Evolutionary conservation across 495 filamentous ascomycete genomes (phyloP), one percentile per base, ranked within the genome.

Genomic region (Penicillium cosmopolitanum): DNA sequence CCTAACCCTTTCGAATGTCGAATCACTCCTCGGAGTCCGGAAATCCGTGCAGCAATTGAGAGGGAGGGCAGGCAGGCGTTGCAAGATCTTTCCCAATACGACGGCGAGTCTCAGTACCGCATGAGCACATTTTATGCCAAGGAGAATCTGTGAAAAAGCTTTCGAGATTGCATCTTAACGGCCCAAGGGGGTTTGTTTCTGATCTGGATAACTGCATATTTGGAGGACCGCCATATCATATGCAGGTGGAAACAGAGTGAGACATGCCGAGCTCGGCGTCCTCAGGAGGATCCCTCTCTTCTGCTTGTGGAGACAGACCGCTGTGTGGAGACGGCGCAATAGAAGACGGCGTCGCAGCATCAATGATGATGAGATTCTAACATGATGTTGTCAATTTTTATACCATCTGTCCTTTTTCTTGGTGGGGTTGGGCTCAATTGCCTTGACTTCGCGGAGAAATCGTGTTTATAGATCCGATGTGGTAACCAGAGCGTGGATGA

Each of bases 31-130:
- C 59, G 72, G 33, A 81, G 61, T 34, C 75, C 79, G 21, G 76
- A 81, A 56, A 82, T 87, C 16, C 64, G 70, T 4, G 70, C 73
- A 19, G 75, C 83, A 1, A 82, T 87, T 42, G 72, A 83, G n/a
- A 64, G 78, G 21, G 83, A 87, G 60, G 84, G 83, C 15, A 68
- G 70, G 60, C 74, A 84, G 61, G 84, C 84, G 2, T 61, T 84
- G 35, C 65, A 76, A 34, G 77, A 84, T 23, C 59, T 87, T n/a
- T 72, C 80, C 55, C 66, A 76, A 18, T 83, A 82, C 62, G 80
- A 86, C 10, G 84, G 84, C n/a, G 81, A 84, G 65, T 83, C 82
- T 21, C 77, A 82, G 62, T 84, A 85, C 56, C 63, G 79, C 18
- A 82, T 85, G 80, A 82, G 78, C 44, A 80, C 77, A 16, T 84